phyloP scores from a whole-genome alignment of 139 green algal species.

The Coelastrella sp. region DNA sequence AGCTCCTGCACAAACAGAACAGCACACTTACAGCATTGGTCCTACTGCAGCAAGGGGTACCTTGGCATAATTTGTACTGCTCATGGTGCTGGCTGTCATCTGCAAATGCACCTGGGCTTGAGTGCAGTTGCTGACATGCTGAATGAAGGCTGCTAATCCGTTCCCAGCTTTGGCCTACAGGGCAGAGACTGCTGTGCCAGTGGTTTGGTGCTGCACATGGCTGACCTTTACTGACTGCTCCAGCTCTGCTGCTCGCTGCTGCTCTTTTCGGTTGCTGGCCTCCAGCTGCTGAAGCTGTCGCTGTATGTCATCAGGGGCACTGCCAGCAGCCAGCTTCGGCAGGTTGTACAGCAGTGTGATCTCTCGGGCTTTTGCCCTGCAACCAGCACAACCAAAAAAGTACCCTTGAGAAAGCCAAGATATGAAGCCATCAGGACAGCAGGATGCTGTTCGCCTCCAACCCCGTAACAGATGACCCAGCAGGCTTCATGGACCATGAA shows the following conservation, averaged over 20 bases:
- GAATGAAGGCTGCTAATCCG: background rate
- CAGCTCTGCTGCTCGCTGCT: background rate
- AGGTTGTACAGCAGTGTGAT: conserved; percentile 44
- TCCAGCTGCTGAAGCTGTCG: conserved; percentile 32
- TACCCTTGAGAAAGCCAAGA: no score
- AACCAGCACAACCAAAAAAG: background rate
- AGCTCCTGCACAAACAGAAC: background rate
- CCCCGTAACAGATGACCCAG: no score
- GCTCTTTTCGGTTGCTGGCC: background rate
- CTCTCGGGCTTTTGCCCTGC: conserved; percentile 11
- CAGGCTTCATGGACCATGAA: no score
- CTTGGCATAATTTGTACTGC: no score
- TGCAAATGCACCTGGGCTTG: no score
- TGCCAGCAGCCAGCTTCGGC: conserved; percentile 10
- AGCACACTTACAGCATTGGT: background rate
- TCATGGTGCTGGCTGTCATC: no score
- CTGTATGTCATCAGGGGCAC: background rate
- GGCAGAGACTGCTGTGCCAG: background rate
- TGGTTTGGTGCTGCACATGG: background rate
- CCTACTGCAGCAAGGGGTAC: no score
- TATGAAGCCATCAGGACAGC: no score
- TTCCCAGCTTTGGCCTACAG: background rate
- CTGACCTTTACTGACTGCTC: background rate
- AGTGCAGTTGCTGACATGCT: background rate
- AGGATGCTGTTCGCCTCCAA: no score